Base-by-base conservation (phyloP, 257 asterid species). In the Lavandula angustifolia region DNA sequence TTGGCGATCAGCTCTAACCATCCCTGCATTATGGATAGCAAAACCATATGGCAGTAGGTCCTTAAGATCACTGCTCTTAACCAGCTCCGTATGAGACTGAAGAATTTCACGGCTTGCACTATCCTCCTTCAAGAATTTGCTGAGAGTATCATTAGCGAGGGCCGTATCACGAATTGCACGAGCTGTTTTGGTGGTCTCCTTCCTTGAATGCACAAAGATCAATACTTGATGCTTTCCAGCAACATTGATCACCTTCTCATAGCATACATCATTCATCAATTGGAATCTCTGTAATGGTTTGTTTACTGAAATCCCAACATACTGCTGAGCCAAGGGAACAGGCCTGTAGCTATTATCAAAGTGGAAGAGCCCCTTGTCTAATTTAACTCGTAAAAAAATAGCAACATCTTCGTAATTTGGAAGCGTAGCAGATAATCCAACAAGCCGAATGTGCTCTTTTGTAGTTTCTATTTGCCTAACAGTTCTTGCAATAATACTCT, bases 171-270 rank as follows among this genome's bases (percentile, higher is more conserved):
- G 77, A 63, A 82, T 77, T 61, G 88, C 83, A 43, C 85, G 85
- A 68, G 81, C 88, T 54, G 88, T 82, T 67, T 82, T 82, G 18
- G 80, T 67, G 13, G 88, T 82, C 73, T 82, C 88, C 72, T 82
- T 82, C 72, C 88, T 77, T 3, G 88, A 82, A 75, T 82, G 88
- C 47, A 82, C 88, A 77, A 82, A 82, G 46, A 82, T 77, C 57
- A 82, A 78, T 70, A 82, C 88, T 67, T 82, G 88, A 75, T 82
- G 88, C 67, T 82, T 82, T 77, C 88, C 88, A 3, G 85, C 88
- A 62, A 75, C 67, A 73, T 55, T 44, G 33, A 82, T 70, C 31
- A 82, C 88, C 81, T 82, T 82, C 67, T 82, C 88, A 62, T 82
- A 82, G 53, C 88, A 82, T 40, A 82, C 83, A 65, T 82, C 88